Conservation (phyloP, 306 rosid species). For the Crataegus laevigata region DNA sequence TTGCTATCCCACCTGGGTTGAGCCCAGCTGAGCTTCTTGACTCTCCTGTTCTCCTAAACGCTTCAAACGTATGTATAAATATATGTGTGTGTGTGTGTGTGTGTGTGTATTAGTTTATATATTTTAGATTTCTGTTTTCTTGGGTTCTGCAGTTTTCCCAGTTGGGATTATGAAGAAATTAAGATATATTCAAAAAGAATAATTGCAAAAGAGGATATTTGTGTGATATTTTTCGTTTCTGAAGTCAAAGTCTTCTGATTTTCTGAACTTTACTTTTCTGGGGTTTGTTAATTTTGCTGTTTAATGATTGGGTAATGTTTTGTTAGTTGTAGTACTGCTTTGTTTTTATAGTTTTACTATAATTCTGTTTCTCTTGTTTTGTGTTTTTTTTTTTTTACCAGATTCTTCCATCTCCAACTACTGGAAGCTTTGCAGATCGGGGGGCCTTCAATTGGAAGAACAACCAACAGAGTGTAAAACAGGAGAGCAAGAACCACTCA, state of each 20-base stretch:
- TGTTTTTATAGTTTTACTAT: neutral
- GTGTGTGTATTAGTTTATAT: neutral
- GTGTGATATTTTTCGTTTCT: neutral
- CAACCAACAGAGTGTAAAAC: conserved; percentile 41
- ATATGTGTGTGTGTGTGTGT: no score
- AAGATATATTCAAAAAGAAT: neutral
- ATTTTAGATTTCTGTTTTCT: neutral
- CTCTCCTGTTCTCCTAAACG: conserved; percentile 73
- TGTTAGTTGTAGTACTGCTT: neutral
- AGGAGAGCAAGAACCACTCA: conserved; percentile 46
- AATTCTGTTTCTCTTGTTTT: neutral
- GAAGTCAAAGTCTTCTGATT: conserved; percentile 1
- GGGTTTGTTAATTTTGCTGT: neutral
- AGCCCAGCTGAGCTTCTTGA: conserved; percentile 86
- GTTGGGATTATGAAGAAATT: neutral
- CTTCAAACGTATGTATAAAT: conserved; percentile 48
- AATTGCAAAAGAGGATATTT: neutral
- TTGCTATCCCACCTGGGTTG: conserved; percentile 62
- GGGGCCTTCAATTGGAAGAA: conserved; percentile 43
- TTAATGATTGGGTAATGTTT: conserved; percentile 1
- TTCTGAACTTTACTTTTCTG: neutral
- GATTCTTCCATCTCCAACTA: conserved; percentile 80
- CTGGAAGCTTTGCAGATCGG: conserved; percentile 60
- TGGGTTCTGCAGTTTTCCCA: neutral
- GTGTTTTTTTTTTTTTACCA: conserved; percentile 15